These are phyloP conservation scores for Ophiognomonia clavigignenti-juglandacearum DNA, from an alignment of 2,329 filamentous ascomycete species.

Conservation along the genomic window DNA sequence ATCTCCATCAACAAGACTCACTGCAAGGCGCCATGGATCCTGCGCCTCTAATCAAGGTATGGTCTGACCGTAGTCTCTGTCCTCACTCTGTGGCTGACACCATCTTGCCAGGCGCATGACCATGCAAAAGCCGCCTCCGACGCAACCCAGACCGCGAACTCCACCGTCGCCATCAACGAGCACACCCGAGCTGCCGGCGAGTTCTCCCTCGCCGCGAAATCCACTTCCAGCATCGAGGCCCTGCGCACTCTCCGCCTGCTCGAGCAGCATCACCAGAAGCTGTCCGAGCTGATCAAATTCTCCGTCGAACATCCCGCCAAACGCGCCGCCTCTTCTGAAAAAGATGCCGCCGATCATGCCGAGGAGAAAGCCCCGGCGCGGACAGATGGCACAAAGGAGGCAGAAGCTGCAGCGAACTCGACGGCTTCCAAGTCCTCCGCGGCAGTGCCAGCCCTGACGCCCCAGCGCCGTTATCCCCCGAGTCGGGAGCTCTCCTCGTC, in stretches of 20 bases:
- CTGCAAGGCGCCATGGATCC: slow-evolving; percentile 53
- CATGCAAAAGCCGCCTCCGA: slow-evolving; percentile 80
- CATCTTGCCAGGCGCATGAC: slow-evolving; percentile 64
- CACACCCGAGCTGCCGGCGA: slow-evolving; percentile 85
- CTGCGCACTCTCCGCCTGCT: slow-evolving; percentile 79
- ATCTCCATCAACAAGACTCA: no score
- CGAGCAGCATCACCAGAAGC: slow-evolving; percentile 79
- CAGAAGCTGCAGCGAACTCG: slow-evolving; percentile 18
- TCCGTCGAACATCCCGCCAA: slow-evolving; percentile 51
- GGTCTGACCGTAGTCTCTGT: no score
- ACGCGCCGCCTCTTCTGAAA: slow-evolving; percentile 28
- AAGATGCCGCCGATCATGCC: slow-evolving; percentile 28
- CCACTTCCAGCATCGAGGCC: slow-evolving; percentile 65
- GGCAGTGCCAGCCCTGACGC: slow-evolving; percentile 30
- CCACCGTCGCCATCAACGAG: slow-evolving; percentile 78
- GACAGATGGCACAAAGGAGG: slow-evolving; percentile 18
- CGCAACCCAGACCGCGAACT: slow-evolving; percentile 69
- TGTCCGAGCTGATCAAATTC: slow-evolving; percentile 76
- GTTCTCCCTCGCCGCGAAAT: slow-evolving; percentile 76
- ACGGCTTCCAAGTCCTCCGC: slow-evolving; percentile 21
- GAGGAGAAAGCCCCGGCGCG: slow-evolving; percentile 30
- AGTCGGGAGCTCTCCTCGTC: slow-evolving; percentile 71
- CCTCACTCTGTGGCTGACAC: slow-evolving; percentile 21
- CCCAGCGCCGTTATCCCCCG: slow-evolving; percentile 47
- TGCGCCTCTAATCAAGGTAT: slow-evolving; percentile 62